Evolutionary conservation across 2,329 filamentous ascomycete species (phyloP).

Genomic region (Botrytis porri): DNA sequence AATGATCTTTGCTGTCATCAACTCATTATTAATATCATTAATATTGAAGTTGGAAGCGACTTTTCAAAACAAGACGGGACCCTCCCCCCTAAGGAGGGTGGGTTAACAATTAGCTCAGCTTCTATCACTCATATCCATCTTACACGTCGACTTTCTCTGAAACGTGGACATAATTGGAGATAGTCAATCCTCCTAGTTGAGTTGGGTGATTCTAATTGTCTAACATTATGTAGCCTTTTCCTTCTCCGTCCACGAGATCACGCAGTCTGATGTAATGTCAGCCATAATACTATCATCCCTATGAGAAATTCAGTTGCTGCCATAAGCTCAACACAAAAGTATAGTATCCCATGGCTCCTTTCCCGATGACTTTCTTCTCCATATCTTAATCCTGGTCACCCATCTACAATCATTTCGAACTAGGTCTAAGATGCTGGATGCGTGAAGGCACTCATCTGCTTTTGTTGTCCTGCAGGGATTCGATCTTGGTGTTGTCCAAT

Average conservation of each 20-base stretch:
- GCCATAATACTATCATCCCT: not conserved
- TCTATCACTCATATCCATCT: fast-evolving
- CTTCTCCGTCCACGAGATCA: not conserved
- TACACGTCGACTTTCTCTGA: not conserved
- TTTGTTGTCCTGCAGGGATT: not conserved
- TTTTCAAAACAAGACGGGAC: not conserved
- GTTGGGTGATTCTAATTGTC: not conserved
- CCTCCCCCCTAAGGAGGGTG: not conserved
- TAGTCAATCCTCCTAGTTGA: not conserved
- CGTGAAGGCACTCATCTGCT: not conserved
- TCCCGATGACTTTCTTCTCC: not conserved
- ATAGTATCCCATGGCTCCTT: fast-evolving
- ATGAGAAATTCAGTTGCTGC: not conserved
- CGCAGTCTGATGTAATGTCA: not conserved
- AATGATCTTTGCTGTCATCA: fast-evolving
- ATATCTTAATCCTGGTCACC: too few species aligned
- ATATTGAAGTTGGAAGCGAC: not conserved
- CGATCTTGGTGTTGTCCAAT: not conserved
- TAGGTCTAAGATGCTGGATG: not conserved
- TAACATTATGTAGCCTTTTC: not conserved
- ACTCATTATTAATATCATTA: not conserved
- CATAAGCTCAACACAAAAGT: not conserved
- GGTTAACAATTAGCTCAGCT: not conserved
- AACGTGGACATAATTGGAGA: fast-evolving
- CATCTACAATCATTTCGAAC: not conserved